Evolutionary conservation across 2,329 filamentous ascomycete genomes (phyloP), one percentile per base, ranked within the genome.

Genomic region (Epichloe elymi): DNA sequence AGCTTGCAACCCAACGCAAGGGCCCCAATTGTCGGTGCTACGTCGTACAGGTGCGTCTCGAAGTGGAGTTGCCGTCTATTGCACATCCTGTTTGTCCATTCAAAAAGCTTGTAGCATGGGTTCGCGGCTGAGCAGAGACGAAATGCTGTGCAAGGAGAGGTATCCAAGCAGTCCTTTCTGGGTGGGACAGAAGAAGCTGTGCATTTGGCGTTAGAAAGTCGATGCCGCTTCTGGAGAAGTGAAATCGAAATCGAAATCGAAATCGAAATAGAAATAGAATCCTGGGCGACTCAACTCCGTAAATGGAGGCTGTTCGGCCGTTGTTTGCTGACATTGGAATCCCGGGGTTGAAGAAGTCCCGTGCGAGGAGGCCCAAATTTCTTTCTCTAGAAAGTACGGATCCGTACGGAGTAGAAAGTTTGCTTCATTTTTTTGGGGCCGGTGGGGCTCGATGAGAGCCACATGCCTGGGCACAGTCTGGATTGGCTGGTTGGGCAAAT

Each of bases 71-170:
- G 15, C 37, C 42, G 40, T 51, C 41, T 37, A 39, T 50, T 42
- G 49, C 14, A 45, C 40, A 42, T 52, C 46, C 39, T 45, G 36
- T 51, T 49, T 46, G 48, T 49, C 41, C 48, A 42, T 48, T 41
- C 23, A 39, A 17, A 38, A 26, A 14, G 19, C 5, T 23, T 43
- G 47, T 43, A 43, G 52, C 54, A 51, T 44, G 47, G 48, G 43
- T 50, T 51, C 37, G 17, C 41, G 50, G 47, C 49, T 45, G 48
- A 44, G 35, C 36, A 56, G 58, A 58, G 59, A 61, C 56, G 57
- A 60, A 20, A 57, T 54, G 41, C 51, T 55, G 59, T 59, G 50
- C 11, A 17, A 44, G 43, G 30, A 15, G 40, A 42, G 23, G 19
- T 30, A 30, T 30, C 15, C n/a, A 35, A 42, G 23, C 23, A 42